phyloP scores from a whole-genome alignment of 768 basidiomycete genomes.

The Xerocomellus chrysenteron region DNA sequence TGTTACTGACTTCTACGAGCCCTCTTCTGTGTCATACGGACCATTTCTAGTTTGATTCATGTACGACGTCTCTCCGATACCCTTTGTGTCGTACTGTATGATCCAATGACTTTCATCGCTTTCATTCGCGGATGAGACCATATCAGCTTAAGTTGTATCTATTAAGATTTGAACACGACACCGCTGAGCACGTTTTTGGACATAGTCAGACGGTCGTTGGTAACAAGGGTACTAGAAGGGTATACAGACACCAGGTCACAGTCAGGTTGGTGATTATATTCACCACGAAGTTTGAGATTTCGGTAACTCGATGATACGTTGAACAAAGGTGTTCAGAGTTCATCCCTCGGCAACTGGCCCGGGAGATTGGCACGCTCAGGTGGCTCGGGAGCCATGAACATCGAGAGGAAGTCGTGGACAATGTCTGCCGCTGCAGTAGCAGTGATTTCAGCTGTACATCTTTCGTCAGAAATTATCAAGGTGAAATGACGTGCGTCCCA shows the following conservation, averaged over 20 bases:
- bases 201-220: conserved; percentile 61
- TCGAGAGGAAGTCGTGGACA: conserved; percentile 45
- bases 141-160: not conserved
- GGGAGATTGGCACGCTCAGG: conserved; percentile 19
- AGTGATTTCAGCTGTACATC: conserved; percentile 37
- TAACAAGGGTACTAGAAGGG: not conserved
- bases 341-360: conserved; percentile 17
- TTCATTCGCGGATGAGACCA: not conserved
- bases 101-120: not conserved
- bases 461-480: conserved; percentile 5
- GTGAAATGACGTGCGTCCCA: conserved; percentile 1
- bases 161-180: not conserved
- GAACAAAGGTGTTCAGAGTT: conserved; percentile 11
- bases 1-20: not conserved
- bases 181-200: conserved; percentile 38
- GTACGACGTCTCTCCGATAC: conserved; percentile 20
- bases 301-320: not conserved
- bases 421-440: conserved; percentile 44
- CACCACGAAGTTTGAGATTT: not conserved
- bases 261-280: not conserved
- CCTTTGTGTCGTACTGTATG: conserved; percentile 20
- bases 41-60: conserved; percentile 12
- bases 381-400: conserved; percentile 33
- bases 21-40: conserved; percentile 15
- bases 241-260: not conserved